These are phyloP conservation scores for Naumovozyma baii DNA, from an alignment of 805 yeast species.

Conservation along the genomic window DNA sequence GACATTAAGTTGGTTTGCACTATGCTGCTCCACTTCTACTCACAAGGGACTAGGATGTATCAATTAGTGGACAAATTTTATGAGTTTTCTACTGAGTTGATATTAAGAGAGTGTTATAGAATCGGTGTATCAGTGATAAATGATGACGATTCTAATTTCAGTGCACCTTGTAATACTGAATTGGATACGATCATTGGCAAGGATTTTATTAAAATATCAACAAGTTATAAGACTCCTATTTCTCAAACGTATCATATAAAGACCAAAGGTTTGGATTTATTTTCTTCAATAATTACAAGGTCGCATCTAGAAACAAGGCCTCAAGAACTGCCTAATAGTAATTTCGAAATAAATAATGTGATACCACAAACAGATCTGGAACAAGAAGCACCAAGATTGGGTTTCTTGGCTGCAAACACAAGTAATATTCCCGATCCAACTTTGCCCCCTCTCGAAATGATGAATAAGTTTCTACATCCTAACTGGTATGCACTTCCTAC, in stretches of 20 bases:
- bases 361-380: slow-evolving; percentile 40
- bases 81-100: slow-evolving; percentile 50
- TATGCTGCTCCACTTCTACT: slow-evolving; percentile 37
- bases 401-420: slow-evolving; percentile 38
- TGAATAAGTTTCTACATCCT: slow-evolving; percentile 47
- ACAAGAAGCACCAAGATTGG: slow-evolving; percentile 35
- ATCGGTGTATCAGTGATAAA: slow-evolving; percentile 28
- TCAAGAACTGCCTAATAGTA: slow-evolving; percentile 53
- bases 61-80: slow-evolving; percentile 50
- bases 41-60: slow-evolving; percentile 42
- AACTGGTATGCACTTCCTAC: slow-evolving; percentile 57
- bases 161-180: slow-evolving; percentile 11
- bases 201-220: slow-evolving; percentile 54
- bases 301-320: slow-evolving; percentile 71
- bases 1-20: slow-evolving; percentile 54
- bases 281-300: slow-evolving; percentile 60
- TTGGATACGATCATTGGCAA: slow-evolving; percentile 37
- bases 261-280: slow-evolving; percentile 65
- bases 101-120: slow-evolving; percentile 51
- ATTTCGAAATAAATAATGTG: slow-evolving; percentile 53
- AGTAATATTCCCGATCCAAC: slow-evolving; percentile 42
- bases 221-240: slow-evolving; percentile 40
- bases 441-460: slow-evolving; percentile 43
- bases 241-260: slow-evolving; percentile 58
- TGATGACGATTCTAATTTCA: slow-evolving; percentile 6